Conservation (phyloP, 352 stramenopile species). For the Globisporangium spiculum region DNA sequence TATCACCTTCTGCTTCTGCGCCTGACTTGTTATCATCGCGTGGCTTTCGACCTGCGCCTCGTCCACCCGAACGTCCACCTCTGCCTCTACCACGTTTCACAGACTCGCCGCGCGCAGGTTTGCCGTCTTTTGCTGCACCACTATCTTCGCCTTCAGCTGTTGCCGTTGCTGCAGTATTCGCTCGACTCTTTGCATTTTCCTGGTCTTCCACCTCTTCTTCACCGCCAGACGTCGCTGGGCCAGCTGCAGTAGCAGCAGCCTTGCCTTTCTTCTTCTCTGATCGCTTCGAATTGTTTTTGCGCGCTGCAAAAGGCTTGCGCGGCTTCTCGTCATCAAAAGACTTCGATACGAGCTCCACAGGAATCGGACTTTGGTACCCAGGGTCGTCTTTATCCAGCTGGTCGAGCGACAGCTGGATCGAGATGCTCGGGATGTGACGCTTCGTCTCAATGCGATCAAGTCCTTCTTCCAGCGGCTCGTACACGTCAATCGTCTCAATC, state of each 20-base stretch:
- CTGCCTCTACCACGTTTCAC: slow-evolving; percentile 16
- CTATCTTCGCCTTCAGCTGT: neutral
- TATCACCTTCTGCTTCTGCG: slow-evolving; percentile 4
- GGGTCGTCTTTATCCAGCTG: slow-evolving; percentile 49
- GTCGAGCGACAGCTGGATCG: slow-evolving; percentile 71
- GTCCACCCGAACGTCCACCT: slow-evolving; percentile 23
- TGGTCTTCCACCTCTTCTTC: slow-evolving; percentile 20
- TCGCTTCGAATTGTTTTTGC: slow-evolving; percentile 24
- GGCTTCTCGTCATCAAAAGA: slow-evolving; percentile 31
- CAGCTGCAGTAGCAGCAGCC: neutral
- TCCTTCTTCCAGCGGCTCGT: slow-evolving; percentile 83
- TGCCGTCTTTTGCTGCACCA: slow-evolving; percentile 2
- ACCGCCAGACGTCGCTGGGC: neutral
- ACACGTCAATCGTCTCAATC: slow-evolving; percentile 78
- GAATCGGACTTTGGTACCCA: slow-evolving; percentile 75
- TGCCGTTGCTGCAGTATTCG: neutral
- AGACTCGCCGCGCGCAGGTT: slow-evolving; percentile 5
- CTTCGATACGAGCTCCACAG: slow-evolving; percentile 45
- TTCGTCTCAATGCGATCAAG: slow-evolving; percentile 75
- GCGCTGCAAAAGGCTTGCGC: slow-evolving; percentile 12
- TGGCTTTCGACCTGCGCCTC: slow-evolving; percentile 14
- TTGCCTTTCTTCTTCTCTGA: slow-evolving; percentile 24
- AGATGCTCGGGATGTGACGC: slow-evolving; percentile 72
- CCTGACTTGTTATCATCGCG: slow-evolving; percentile 15
- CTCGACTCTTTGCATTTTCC: slow-evolving; percentile 8